Evolutionary conservation across 768 basidiomycete genomes (phyloP), one percentile per base, ranked within the genome.

Genomic region (Mycena kentingensis): DNA sequence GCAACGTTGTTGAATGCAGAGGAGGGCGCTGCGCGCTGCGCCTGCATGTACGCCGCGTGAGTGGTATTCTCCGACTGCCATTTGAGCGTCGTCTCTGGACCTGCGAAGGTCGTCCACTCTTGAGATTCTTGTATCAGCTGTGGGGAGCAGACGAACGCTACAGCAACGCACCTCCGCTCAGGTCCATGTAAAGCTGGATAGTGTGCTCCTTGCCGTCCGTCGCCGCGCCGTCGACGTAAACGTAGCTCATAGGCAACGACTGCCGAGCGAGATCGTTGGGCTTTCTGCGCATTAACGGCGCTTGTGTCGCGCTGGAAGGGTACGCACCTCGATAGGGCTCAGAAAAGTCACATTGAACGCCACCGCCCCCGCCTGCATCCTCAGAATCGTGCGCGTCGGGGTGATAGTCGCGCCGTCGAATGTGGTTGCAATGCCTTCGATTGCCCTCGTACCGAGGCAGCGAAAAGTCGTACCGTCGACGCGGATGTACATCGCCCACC

Each of bases 231-330:
- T 73, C 66, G 3, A 80, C 53, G 25, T 69, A 64, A 38, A 81
- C 57, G 50, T 81, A 81, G 2, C 73, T 70, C 61, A 81, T 78
- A 0, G 83, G 82, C n/a, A 81, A 68, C 3, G 82, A 84, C 53
- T 82, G 81, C 28, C 68, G 71, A 21, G 73, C 69, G 37, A 78
- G 66, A 57, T 83, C 77, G 6, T 60, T 57, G 7, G 78, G 77
- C 81, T 82, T n/a, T n/a, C n/a, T n/a, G n/a, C n/a, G 13, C 53
- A 43, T 29, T 11, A 36, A 26, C 25, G 16, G 22, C 19, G 16
- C 24, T 10, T 22, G 32, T n/a, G 43, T 26, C 35, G 19, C 15
- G 0, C 16, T n/a, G 10, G 22, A 19, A 49, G 21, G 18, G 13
- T 5, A 49, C 64, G 21, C 57, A 81, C 82, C 75, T 83, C 82